Conservation (phyloP, 192 early-diverging fungal species). For the Helicostylum pulchrum region DNA sequence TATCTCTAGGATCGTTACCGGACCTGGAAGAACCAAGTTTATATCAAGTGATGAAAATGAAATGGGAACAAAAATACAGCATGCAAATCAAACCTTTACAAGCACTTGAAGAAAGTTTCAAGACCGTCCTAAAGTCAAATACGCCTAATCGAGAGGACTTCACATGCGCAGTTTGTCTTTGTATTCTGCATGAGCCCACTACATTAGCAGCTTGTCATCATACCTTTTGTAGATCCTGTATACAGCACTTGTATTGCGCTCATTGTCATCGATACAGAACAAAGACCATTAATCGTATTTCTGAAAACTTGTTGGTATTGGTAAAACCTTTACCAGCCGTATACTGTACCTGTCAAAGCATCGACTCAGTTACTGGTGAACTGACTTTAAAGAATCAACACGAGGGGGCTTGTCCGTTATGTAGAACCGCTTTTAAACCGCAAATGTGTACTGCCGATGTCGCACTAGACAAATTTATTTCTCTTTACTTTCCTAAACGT, state of each 20-base stretch:
- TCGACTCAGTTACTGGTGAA: slow-evolving; percentile 8
- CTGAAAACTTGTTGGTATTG: no score
- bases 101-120: slow-evolving; percentile 1
- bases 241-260: slow-evolving; percentile 9
- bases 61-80: slow-evolving; percentile 1
- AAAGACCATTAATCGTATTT: no score
- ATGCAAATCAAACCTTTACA: neutral
- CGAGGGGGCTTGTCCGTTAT: neutral
- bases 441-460: neutral
- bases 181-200: slow-evolving; percentile 1
- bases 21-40: slow-evolving; percentile 3
- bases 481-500: slow-evolving; percentile 8
- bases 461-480: neutral
- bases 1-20: neutral
- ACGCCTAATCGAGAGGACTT: slow-evolving; percentile 2
- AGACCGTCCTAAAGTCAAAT: neutral
- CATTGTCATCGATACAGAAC: neutral
- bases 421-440: slow-evolving; percentile 4
- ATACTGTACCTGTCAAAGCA: slow-evolving; percentile 10
- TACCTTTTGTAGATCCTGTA: slow-evolving; percentile 2
- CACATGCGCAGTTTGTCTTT: slow-evolving; percentile 5
- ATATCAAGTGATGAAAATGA: slow-evolving; percentile 2
- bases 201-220: neutral
- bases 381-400: slow-evolving; percentile 1
- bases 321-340: neutral